phyloP scores from a whole-genome alignment of 306 rosid species.

The Vigna trinervia region DNA sequence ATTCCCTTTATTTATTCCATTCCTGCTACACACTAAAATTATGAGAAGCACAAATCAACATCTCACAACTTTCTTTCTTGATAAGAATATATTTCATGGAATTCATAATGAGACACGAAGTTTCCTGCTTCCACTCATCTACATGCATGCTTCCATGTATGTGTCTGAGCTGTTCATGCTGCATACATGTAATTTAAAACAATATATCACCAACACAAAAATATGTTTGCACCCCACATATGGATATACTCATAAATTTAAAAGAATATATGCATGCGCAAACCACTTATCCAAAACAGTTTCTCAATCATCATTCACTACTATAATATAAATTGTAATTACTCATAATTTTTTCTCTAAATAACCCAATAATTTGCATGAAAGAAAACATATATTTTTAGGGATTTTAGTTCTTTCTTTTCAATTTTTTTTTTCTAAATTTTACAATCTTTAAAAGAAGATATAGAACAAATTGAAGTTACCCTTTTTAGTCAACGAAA shows the following conservation, averaged over 20 bases:
- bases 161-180: neutral
- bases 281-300: conserved; percentile 6
- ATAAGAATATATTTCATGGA: conserved; percentile 31
- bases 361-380: neutral
- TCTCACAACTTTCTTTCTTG: conserved; percentile 25
- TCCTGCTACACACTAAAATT: conserved; percentile 1
- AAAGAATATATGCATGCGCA: neutral
- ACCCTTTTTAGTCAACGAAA: neutral
- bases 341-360: neutral
- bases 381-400: neutral
- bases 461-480: conserved; percentile 4
- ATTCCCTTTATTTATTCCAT: conserved; percentile 29
- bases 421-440: too few species aligned
- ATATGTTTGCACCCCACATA: neutral
- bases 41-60: conserved; percentile 4
- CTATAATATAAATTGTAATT: neutral
- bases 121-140: conserved; percentile 5
- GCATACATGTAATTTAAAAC: neutral
- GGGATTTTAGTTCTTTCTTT: too few species aligned
- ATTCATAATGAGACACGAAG: conserved; percentile 22
- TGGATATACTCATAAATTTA: neutral
- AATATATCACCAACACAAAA: neutral
- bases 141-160: neutral
- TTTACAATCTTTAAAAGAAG: neutral
- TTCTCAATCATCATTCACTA: neutral